Conservation (phyloP, 352 stramenopile genomes). For the Phytophthora aleatoria region DNA sequence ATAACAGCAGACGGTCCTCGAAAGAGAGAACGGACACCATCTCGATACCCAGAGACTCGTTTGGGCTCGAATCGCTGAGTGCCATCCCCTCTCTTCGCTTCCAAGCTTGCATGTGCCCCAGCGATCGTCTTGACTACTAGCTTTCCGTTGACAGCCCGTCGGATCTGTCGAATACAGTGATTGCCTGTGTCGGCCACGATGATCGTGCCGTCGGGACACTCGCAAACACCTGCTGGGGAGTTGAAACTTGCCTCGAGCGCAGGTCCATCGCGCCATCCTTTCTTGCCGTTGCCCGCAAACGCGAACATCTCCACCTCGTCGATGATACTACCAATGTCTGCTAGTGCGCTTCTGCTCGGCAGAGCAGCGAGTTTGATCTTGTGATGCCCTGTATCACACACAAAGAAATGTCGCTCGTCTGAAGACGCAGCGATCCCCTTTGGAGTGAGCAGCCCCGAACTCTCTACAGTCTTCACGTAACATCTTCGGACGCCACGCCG, state of each 20-base stretch:
- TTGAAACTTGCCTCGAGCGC: conserved; percentile 51
- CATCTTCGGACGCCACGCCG: not conserved
- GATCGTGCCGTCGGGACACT: conserved; percentile 44
- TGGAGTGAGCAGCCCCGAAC: conserved; percentile 44
- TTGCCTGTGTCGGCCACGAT: conserved; percentile 57
- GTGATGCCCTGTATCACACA: conserved; percentile 62
- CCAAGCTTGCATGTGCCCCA: conserved; percentile 23
- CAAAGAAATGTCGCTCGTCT: conserved; percentile 51
- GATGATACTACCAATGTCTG: conserved; percentile 6
- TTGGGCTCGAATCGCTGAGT: conserved; percentile 10
- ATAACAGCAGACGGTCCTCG: conserved; percentile 44
- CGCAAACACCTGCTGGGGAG: conserved; percentile 41
- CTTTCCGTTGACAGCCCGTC: conserved; percentile 27
- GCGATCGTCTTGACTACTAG: conserved; percentile 46
- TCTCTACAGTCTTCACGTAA: conserved; percentile 33
- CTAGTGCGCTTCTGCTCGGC: conserved; percentile 31
- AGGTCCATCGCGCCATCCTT: conserved; percentile 47
- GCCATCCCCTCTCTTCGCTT: not conserved
- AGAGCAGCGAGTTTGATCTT: conserved; percentile 54
- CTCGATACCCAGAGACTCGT: conserved; percentile 34
- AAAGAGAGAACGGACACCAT: conserved; percentile 46
- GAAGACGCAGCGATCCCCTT: conserved; percentile 49
- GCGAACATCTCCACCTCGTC: conserved; percentile 45
- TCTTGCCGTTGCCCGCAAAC: conserved; percentile 51
- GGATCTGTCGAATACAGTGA: conserved; percentile 58